A percentile compares a stretch with the other conserved stretches of the same genome.
Evolutionary conservation across 305 asterid species (phyloP).

Genomic region (Fraxinus xanthoxyloides): DNA sequence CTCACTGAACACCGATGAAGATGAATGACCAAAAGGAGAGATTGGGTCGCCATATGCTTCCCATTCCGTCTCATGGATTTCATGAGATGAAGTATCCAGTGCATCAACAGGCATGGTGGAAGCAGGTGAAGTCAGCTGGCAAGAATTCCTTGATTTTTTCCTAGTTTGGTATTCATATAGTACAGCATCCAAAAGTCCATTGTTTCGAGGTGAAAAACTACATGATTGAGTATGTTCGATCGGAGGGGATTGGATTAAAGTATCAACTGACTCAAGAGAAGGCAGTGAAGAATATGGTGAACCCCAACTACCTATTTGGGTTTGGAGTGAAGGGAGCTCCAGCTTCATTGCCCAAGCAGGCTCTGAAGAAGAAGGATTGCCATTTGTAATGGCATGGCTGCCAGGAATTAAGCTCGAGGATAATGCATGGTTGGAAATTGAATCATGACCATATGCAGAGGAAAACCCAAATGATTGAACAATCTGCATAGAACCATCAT

Average conservation of each 20-base stretch:
- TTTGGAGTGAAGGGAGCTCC: constrained; percentile 99
- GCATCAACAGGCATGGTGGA: constrained; percentile 15
- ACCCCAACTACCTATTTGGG: constrained; percentile 59
- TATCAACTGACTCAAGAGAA: constrained; percentile 55
- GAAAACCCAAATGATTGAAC: constrained; percentile 31
- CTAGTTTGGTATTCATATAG: constrained; percentile 54
- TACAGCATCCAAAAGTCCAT: constrained; percentile 73
- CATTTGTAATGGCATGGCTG: constrained; percentile 60
- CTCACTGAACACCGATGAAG: constrained; percentile 47
- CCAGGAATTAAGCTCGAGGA: constrained; percentile 35
- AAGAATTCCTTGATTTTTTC: constrained; percentile 28
- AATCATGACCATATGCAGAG: constrained; percentile 32
- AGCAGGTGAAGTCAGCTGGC: constrained; percentile 25
- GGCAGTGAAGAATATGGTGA: constrained; percentile 66
- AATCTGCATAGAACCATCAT: constrained; percentile 27
- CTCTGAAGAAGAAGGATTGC: constrained; percentile 62
- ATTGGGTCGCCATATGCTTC: constrained; percentile 40
- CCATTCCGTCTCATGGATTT: constrained; percentile 40
- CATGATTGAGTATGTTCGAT: constrained; percentile 24
- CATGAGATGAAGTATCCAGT: constrained; percentile 27
- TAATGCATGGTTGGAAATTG: constrained; percentile 21
- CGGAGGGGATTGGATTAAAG: constrained; percentile 56
- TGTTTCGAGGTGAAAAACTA: constrained; percentile 51
- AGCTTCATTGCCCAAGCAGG: constrained; percentile 68
- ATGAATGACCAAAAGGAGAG: constrained; percentile 51